Conservation (phyloP, 2,329 filamentous ascomycete species). For the Colletotrichum sp. region DNA sequence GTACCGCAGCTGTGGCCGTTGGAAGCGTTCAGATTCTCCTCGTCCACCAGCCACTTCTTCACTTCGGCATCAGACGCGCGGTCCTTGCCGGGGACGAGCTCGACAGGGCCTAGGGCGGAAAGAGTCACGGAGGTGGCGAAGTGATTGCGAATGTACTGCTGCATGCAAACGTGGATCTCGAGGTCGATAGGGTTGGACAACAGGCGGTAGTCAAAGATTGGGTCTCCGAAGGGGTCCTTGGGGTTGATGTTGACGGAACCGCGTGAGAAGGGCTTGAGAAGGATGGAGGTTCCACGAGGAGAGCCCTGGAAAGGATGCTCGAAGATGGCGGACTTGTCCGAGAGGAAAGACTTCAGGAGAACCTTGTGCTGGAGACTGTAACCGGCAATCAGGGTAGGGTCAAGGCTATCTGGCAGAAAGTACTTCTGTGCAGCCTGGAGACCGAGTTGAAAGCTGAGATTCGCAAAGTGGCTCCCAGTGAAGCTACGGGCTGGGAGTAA, state of each 20-base stretch:
- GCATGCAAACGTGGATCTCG: conserved; percentile 45
- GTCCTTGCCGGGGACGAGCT: conserved; percentile 37
- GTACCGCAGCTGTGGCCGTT: conserved; percentile 23
- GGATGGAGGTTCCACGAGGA: conserved; percentile 3
- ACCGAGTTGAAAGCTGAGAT: conserved; percentile 8
- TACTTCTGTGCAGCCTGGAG: background rate
- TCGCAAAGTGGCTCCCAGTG: conserved; percentile 18
- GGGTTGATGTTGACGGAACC: conserved; percentile 59
- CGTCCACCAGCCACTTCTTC: conserved; percentile 12
- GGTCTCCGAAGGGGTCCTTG: conserved; percentile 40
- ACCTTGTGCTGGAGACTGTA: conserved; percentile 24
- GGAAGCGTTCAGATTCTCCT: conserved; percentile 17
- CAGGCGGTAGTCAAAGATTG: conserved; percentile 49
- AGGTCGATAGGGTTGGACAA: conserved; percentile 56
- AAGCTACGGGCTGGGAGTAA: conserved; percentile 20
- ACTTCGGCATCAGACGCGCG: conserved; percentile 33
- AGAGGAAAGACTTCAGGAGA: conserved; percentile 16
- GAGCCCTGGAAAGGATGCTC: conserved; percentile 25
- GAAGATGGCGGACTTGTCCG: conserved; percentile 27
- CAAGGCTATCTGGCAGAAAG: background rate
- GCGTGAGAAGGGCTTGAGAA: conserved; percentile 50
- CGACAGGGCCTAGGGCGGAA: conserved; percentile 36
- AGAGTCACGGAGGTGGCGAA: conserved; percentile 35
- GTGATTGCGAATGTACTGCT: conserved; percentile 39
- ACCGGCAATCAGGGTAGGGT: conserved; percentile 21